Evolutionary conservation across 2,329 filamentous ascomycete genomes (phyloP), one percentile per base, ranked within the genome.

Genomic region (Fusarium denticulatum): DNA sequence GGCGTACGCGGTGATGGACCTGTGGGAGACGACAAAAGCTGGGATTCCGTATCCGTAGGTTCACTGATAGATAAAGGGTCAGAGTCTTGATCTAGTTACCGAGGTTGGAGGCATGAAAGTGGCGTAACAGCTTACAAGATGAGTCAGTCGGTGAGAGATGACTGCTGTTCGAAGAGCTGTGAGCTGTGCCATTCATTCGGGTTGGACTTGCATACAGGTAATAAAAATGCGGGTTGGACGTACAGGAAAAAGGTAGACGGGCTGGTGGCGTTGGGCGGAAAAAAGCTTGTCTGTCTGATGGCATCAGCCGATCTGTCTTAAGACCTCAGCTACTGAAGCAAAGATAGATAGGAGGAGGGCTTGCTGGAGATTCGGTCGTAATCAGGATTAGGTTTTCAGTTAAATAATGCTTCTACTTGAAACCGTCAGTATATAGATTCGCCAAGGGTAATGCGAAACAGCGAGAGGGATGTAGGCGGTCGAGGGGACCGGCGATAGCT

Each of bases 191-290:
- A 5, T 43, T 43, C 42, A 0, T 18, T 24, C 6, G 0, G 5
- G n/a, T 6, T 46, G 3, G 26, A 28, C 26, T 12, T 0, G 0
- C 11, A 1, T 14, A n/a, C 5, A n/a, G 28, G 28, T 11, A 5
- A 13, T 46, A 0, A 0, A 22, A 22, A 11, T 46, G 18, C 0
- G 15, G 5, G 10, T n/a, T 32, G 2, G 46, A 32, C 46, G 4
- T 32, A 49, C 46, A 18, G 46, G 28, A 7, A 49, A 47, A 32
- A n/a, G 46, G n/a, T 13, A 49, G 3, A 49, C 4, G 7, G 22
- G 10, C 14, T 32, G 46, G 46, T 46, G 43, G 43, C 46, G 20
- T 32, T n/a, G 0, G 28, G 46, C 28, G 20, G 46, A n/a, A n/a
- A n/a, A n/a, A 32, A 49, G 46, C 1, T 49, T 30, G 26, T 49